Evolutionary conservation across 352 stramenopile species (phyloP), one percentile per base, ranked within the genome.

Genomic region (Phytopythium chamaehyphon): DNA sequence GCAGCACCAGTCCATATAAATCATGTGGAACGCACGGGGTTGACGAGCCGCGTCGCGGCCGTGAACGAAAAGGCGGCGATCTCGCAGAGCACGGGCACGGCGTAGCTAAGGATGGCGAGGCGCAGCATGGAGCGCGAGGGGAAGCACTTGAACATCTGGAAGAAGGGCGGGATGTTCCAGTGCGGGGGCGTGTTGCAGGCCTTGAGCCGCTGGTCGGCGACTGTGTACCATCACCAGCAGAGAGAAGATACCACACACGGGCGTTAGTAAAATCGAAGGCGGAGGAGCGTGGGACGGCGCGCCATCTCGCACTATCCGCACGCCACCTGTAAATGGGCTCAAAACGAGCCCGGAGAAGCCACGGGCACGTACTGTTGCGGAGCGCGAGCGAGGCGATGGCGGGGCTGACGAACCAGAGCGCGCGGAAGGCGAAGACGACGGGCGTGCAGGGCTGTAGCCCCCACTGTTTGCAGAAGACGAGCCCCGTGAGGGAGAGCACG

Each of bases 381-480:
- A 94, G 65, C 44, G 84, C 80, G 33, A 94, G 47, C 11, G 84
- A 89, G 12, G 76, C 76, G 26, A 89, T 60, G 10, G 70, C 69
- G 7, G 84, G 84, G 50, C 82, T 91, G 14, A 89, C 47, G 16
- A 88, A 70, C 84, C 84, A 94, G 19, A 94, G 57, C n/a, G 57
- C 55, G 31, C 74, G 76, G 50, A 69, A 79, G 16, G 55, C 42
- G 40, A 86, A 86, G 9, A 91, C 73, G 16, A 79, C 65, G 2
- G 71, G 69, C 23, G 70, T 81, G 26, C 75, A 61, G 18, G 71
- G 28, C 9, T 59, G 53, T 19, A 94, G 69, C 0, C 80, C 79
- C 76, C 83, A 94, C 51, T 90, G 69, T 46, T 93, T 86, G 57
- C 84, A 94, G 57, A 94, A 90, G 1, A 93, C 74, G 23, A 94